Base-by-base conservation (phyloP, 83 land plant species). In the Thuja plicata region DNA sequence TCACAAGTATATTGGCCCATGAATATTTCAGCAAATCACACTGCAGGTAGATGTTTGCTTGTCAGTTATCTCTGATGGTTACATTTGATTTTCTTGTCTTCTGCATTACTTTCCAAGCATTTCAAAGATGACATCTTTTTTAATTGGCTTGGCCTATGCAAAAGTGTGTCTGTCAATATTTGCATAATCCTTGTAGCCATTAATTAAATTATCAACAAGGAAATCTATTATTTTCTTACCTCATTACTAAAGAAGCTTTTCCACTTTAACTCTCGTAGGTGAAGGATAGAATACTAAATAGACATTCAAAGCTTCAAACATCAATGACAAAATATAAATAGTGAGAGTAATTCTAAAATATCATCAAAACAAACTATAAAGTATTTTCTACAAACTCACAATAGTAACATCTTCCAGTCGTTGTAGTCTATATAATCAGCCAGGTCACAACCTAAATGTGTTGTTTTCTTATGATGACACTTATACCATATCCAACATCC, bases 1-100 rank as follows among this genome's bases (percentile, higher is more conserved):
- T 87, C 99, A 98, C 87, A 96, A 91, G 90, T 98, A 98, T 92
- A 95, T 98, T 87, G 99, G 94, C 21, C 99, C 99, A 8, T 98
- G 99, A 89, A 98, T 98, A 98, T 97, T 91, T 86, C 99, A 98
- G 92, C 99, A 98, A 90, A 96, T 94, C 92, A 97, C 99, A 50
- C 94, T 95, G 87, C 97, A 98, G 95, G 98, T 96, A 73, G 37
- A 35, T 21, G 37, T 17, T 12, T 38, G 73, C 62, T 87, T 35
- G 73, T 16, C 43, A 66, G 32, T 35, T 62, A n/a, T 32, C 48
- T 40, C 21, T 66, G 81, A 38, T 66, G 81, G 15, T 13, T 87
- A 8, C 37, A 9, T 70, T 41, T 15, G 1, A 55, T 38, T 37
- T 46, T 46, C 85, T 48, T 45, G 9, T 82, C n/a, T 82, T 46